Percentiles rank a stretch among this genome's conserved stretches.
phyloP scores from a whole-genome alignment of 495 filamentous ascomycete genomes.

The Trichoderma reesei region DNA sequence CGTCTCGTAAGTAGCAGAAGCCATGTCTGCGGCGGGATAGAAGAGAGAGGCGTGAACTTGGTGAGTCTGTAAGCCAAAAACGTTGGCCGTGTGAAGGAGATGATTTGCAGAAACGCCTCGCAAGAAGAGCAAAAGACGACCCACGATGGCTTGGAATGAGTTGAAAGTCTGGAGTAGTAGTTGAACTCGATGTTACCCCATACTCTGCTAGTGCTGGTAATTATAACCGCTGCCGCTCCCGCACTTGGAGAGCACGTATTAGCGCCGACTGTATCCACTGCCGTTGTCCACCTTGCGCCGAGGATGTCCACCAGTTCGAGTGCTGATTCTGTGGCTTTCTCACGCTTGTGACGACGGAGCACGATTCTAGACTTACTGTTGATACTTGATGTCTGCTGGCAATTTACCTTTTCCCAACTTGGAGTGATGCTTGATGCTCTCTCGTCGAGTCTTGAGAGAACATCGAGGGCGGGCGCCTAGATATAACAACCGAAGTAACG shows the following conservation, averaged over 20 bases:
- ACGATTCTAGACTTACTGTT: not conserved
- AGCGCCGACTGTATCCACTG: not conserved
- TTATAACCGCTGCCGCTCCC: not conserved
- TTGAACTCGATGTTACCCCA: not conserved
- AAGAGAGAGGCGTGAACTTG: too few relatives aligned
- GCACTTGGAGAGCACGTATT: not conserved
- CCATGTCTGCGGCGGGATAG: not conserved
- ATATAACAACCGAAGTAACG: too few relatives aligned
- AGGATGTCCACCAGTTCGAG: not conserved
- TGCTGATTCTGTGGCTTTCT: not conserved
- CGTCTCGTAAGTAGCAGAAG: constrained; percentile 20
- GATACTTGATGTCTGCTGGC: not conserved
- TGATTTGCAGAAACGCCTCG: not conserved
- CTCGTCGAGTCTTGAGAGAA: too few relatives aligned
- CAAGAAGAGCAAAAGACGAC: not conserved
- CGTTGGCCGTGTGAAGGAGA: not conserved
- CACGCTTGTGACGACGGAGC: too few relatives aligned
- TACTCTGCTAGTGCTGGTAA: not conserved
- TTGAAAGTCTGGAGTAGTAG: not conserved
- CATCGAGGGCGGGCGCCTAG: too few relatives aligned
- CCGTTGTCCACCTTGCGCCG: not conserved
- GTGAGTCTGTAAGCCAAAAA: not conserved
- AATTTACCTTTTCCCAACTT: not conserved
- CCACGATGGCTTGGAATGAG: not conserved
- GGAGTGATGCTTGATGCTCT: too few relatives aligned